Evolutionary conservation across 805 yeast species (phyloP).

Genomic region (Pichia occidentalis): DNA sequence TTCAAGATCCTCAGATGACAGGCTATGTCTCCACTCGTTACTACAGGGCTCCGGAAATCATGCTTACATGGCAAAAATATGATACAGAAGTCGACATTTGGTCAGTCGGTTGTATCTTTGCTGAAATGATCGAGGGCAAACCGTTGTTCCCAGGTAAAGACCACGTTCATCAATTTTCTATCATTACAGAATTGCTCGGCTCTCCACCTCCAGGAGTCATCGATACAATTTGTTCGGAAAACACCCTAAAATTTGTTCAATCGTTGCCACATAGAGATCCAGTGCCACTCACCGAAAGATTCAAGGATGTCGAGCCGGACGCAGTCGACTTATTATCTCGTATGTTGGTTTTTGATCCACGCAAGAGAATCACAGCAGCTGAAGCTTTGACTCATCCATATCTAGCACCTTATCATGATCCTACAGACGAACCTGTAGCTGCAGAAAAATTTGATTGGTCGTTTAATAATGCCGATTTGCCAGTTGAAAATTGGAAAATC

Average conservation of each 20-base stretch:
- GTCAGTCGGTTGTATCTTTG: constrained; percentile 76
- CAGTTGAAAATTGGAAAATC: constrained; percentile 97
- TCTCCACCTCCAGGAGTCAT: constrained; percentile 96
- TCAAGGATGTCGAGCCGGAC: constrained; percentile 71
- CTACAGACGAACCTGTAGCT: constrained; percentile 94
- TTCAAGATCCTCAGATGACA: constrained; percentile 49
- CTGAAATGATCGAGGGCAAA: constrained; percentile 54
- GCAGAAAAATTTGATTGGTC: constrained; percentile 95
- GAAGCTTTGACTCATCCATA: constrained; percentile 88
- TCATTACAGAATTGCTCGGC: constrained; percentile 87
- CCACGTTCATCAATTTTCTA: constrained; percentile 96
- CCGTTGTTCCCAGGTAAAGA: constrained; percentile 85
- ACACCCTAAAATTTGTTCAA: constrained; percentile 88
- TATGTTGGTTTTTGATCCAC: constrained; percentile 94
- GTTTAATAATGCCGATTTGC: constrained; percentile 94
- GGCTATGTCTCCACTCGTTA: constrained; percentile 82
- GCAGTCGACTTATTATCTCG: constrained; percentile 83
- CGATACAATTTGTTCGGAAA: constrained; percentile 92
- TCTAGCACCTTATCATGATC: constrained; percentile 92
- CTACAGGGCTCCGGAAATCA: constrained; percentile 81
- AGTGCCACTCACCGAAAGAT: constrained; percentile 77
- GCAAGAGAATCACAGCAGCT: constrained; percentile 87
- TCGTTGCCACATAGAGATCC: constrained; percentile 91
- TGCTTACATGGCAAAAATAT: constrained; percentile 67
- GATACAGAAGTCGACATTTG: constrained; percentile 74